These are phyloP conservation scores for Ogataea henricii DNA, from an alignment of 805 yeast genomes.

Conservation along the genomic window DNA sequence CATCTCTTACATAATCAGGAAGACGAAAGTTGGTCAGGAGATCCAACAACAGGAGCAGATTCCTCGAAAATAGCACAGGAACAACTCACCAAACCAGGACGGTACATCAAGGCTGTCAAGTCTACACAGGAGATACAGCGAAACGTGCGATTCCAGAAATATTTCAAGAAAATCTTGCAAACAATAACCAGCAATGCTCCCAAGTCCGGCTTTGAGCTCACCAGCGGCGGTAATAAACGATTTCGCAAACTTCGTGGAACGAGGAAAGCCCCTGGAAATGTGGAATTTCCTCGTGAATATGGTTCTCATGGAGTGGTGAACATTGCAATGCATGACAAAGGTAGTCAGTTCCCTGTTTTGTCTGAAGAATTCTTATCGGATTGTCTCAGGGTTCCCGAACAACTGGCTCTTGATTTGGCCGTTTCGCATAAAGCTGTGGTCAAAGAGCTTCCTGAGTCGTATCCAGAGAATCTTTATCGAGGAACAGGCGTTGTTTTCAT, in stretches of 20 bases:
- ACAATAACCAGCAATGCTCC: slow-evolving; percentile 27
- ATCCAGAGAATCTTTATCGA: slow-evolving; percentile 43
- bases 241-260: background rate
- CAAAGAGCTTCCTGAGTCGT: slow-evolving; percentile 36
- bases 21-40: background rate
- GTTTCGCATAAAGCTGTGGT: slow-evolving; percentile 50
- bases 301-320: slow-evolving; percentile 32
- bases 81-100: slow-evolving; percentile 7
- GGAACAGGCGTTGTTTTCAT: slow-evolving; percentile 69
- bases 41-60: too few species aligned
- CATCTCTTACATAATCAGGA: slow-evolving; percentile 9
- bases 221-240: background rate
- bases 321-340: slow-evolving; percentile 35
- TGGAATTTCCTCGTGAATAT: slow-evolving; percentile 24
- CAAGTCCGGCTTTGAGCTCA: slow-evolving; percentile 25
- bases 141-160: slow-evolving; percentile 23
- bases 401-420: slow-evolving; percentile 46
- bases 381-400: slow-evolving; percentile 48
- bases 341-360: slow-evolving; percentile 38
- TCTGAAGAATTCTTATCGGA: slow-evolving; percentile 54
- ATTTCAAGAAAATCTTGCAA: slow-evolving; percentile 24
- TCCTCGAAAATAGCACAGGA: too few species aligned
- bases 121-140: slow-evolving; percentile 22
- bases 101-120: slow-evolving; percentile 12
- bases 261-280: background rate